Evolutionary conservation across 2,329 filamentous ascomycete species (phyloP).

Genomic region (Trichophyton mentagrophytes): DNA sequence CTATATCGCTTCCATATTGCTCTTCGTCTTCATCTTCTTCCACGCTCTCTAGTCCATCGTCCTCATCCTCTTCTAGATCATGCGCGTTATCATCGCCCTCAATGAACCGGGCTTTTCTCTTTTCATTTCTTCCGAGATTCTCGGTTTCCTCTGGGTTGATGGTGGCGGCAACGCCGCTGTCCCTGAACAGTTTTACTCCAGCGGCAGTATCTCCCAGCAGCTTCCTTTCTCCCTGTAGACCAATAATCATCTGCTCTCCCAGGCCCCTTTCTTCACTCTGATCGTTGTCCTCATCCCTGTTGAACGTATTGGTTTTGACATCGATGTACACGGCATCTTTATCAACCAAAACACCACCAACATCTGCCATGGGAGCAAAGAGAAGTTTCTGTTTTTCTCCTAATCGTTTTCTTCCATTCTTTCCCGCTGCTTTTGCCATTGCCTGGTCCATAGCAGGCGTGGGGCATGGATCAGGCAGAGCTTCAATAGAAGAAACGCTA

Average conservation of each 20-base stretch:
- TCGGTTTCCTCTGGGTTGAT: slow-evolving; percentile 42
- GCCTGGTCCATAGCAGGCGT: slow-evolving; percentile 85
- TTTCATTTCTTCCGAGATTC: slow-evolving; percentile 44
- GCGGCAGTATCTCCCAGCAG: slow-evolving; percentile 71
- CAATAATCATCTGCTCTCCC: slow-evolving; percentile 88
- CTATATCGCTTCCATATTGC: slow-evolving; percentile 25
- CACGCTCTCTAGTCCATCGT: slow-evolving; percentile 38
- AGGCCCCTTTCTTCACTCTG: slow-evolving; percentile 64
- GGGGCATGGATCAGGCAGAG: slow-evolving; percentile 84
- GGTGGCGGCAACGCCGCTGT: slow-evolving; percentile 49
- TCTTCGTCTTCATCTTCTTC: slow-evolving; percentile 43
- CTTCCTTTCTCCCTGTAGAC: slow-evolving; percentile 68
- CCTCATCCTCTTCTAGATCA: slow-evolving; percentile 48
- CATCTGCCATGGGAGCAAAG: slow-evolving; percentile 96
- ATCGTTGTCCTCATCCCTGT: slow-evolving; percentile 47
- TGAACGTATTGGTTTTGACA: slow-evolving; percentile 59
- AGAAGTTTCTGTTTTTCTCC: slow-evolving; percentile 96
- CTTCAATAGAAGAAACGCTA: slow-evolving; percentile 69
- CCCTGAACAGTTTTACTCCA: slow-evolving; percentile 74
- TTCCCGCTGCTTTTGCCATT: slow-evolving; percentile 69
- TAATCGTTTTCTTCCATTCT: slow-evolving; percentile 63
- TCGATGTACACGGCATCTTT: slow-evolving; percentile 92
- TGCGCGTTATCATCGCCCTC: slow-evolving; percentile 39
- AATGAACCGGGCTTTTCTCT: slow-evolving; percentile 39
- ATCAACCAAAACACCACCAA: slow-evolving; percentile 88